phyloP scores from a whole-genome alignment of 2,329 filamentous ascomycete species.

The Myriosclerotinia curreyana region DNA sequence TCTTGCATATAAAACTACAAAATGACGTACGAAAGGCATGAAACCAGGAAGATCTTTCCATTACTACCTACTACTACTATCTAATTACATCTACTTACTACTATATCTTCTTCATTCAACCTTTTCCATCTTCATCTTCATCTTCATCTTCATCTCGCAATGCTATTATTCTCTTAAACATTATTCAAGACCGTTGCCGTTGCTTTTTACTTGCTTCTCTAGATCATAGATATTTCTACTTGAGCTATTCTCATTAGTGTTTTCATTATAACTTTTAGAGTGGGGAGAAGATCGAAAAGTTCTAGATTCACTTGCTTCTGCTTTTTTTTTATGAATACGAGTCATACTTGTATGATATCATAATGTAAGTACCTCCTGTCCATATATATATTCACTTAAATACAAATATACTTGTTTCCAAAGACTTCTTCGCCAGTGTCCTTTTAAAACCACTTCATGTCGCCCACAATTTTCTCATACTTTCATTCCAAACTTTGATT shows the following conservation, averaged over 20 bases:
- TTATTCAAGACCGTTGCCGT: neutral
- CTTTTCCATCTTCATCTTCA: too few relatives aligned
- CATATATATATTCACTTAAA: neutral
- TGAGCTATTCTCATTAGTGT: neutral
- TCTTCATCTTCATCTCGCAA: neutral
- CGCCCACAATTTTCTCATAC: neutral
- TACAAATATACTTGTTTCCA: neutral
- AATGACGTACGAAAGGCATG: constrained; percentile 6
- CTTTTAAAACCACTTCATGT: too few relatives aligned
- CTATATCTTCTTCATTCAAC: neutral
- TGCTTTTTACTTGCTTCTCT: neutral
- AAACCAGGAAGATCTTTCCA: neutral
- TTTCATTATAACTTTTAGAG: neutral
- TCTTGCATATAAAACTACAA: neutral
- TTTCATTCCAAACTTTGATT: neutral
- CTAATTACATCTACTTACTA: neutral
- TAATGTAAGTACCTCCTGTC: neutral
- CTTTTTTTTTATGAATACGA: too few relatives aligned
- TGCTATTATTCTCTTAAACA: neutral
- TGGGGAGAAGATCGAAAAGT: neutral
- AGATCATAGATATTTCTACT: neutral
- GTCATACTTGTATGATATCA: neutral
- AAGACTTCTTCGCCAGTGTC: neutral
- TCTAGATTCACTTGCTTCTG: neutral
- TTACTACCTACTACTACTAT: too few relatives aligned